Percentiles rank a stretch among this genome's conserved stretches.
Evolutionary conservation across 257 asterid species (phyloP).

Genomic region (Henckelia pumila): DNA sequence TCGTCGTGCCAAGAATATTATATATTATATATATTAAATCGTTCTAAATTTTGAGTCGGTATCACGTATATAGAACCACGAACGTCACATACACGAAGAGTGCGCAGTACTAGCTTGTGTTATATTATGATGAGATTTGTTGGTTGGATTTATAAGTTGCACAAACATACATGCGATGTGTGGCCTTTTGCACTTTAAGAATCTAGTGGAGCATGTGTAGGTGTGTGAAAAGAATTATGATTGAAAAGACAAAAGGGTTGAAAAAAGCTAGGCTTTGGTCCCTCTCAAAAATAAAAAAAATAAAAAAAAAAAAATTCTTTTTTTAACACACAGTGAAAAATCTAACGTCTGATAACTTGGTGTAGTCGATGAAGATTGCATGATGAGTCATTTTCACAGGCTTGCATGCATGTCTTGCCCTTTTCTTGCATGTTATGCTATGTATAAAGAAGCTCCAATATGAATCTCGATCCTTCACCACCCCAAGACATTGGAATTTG

Average conservation of each 20-base stretch:
- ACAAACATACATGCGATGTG: not conserved
- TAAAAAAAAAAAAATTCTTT: too few relatives aligned
- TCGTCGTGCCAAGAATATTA: too few relatives aligned
- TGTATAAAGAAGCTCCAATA: not conserved
- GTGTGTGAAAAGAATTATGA: not conserved
- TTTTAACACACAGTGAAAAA: not conserved
- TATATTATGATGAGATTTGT: not conserved
- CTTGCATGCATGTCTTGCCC: slow-evolving; percentile 3
- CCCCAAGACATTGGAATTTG: not conserved
- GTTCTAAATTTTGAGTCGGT: not conserved
- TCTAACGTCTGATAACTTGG: not conserved
- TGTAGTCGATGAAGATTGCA: slow-evolving; percentile 1
- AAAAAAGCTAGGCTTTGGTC: not conserved
- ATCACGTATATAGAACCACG: too few relatives aligned
- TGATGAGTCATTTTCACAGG: not conserved
- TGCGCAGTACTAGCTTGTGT: not conserved
- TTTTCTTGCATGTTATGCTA: slow-evolving; percentile 3
- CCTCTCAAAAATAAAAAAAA: not conserved
- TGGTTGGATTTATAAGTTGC: not conserved
- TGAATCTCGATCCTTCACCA: not conserved
- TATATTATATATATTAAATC: too few relatives aligned
- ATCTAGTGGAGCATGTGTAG: not conserved
- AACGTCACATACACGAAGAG: too few relatives aligned
- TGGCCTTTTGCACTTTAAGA: not conserved
- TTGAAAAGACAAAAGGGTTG: not conserved